phyloP scores from a whole-genome alignment of 148 eudicot genomes.

The Bassia scoparia region DNA sequence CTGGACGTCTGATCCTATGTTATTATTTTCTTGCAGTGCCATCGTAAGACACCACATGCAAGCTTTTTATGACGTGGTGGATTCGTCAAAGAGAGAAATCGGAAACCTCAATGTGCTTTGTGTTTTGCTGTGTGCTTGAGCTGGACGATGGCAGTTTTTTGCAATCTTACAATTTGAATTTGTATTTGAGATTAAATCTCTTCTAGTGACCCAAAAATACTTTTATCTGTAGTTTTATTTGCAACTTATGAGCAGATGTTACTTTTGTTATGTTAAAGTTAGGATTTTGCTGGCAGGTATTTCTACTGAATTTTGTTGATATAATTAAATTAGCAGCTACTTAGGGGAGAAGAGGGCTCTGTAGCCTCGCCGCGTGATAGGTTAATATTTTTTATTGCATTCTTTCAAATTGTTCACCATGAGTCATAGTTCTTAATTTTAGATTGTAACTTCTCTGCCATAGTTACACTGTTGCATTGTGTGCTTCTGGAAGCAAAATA shows the following conservation, averaged over 20 bases:
- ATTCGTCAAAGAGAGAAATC: background rate
- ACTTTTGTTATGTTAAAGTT: background rate
- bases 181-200: constrained; percentile 12
- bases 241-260: background rate
- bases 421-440: no score
- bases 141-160: background rate
- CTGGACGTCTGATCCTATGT: background rate
- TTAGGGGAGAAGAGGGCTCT: no score
- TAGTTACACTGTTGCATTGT: no score
- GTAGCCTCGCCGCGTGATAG: no score
- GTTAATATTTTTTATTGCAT: no score
- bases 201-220: background rate
- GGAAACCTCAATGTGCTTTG: background rate
- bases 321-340: background rate
- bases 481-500: no score
- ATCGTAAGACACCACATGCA: constrained; percentile 14
- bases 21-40: constrained; percentile 36
- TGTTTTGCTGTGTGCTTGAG: constrained; percentile 4
- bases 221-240: background rate
- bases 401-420: no score
- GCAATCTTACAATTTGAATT: background rate
- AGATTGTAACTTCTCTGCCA: no score
- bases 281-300: background rate
- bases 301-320: background rate
- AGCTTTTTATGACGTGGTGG: constrained; percentile 2